Evolutionary conservation across 148 eudicot species (phyloP).

Genomic region (Rhododendron mucronatum): DNA sequence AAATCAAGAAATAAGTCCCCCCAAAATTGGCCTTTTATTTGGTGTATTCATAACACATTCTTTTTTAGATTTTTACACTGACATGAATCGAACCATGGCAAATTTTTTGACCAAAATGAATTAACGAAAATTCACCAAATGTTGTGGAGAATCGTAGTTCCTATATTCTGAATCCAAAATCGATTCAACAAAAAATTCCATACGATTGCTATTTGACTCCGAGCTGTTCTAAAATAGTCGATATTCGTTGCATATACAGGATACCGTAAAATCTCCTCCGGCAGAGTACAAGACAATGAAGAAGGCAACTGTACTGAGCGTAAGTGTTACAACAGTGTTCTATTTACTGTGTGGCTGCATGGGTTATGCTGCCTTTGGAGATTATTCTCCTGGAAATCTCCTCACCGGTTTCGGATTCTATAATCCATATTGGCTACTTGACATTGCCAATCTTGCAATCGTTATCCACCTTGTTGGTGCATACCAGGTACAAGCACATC

Average conservation of each 20-base stretch:
- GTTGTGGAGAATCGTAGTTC: too few relatives aligned
- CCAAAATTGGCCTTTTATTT: not conserved
- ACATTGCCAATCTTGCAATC: conserved; percentile 47
- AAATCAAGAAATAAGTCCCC: not conserved
- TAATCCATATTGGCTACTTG: conserved; percentile 53
- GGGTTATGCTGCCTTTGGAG: conserved; percentile 61
- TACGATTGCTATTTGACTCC: not conserved
- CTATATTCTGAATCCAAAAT: too few relatives aligned
- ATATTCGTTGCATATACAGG: conserved; percentile 13
- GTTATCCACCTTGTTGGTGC: conserved; percentile 49
- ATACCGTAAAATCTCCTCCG: conserved; percentile 44
- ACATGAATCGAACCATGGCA: not conserved
- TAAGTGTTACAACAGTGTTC: conserved; percentile 37
- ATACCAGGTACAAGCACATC: conserved; percentile 28
- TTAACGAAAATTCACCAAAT: too few relatives aligned
- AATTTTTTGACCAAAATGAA: too few relatives aligned
- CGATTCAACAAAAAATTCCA: not conserved
- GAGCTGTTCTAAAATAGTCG: not conserved
- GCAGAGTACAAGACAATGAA: conserved; percentile 52
- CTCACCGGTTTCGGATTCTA: conserved; percentile 55
- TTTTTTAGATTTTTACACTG: not conserved
- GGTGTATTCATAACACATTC: too few relatives aligned
- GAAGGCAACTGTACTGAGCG: conserved; percentile 35
- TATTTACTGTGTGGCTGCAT: conserved; percentile 49
- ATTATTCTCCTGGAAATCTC: conserved; percentile 44